Evolutionary conservation across 352 stramenopile species (phyloP).

Genomic region (Phytophthora tentaculata): DNA sequence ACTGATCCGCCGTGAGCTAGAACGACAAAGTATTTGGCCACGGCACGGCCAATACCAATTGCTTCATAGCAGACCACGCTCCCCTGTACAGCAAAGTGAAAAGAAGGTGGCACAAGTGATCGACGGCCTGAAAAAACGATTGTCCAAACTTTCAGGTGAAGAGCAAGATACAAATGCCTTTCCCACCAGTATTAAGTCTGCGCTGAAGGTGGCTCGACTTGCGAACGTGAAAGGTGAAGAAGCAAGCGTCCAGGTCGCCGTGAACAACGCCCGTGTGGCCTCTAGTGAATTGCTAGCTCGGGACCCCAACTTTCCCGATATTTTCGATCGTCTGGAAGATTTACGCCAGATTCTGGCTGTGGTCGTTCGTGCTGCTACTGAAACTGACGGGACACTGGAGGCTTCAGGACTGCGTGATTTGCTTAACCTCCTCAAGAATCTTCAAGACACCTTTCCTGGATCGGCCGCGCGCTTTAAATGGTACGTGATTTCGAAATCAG

Average conservation of each 20-base stretch:
- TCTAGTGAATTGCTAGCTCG: conserved; percentile 2
- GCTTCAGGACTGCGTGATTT: conserved; percentile 16
- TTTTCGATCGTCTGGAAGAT: conserved; percentile 12
- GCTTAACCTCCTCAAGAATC: conserved; percentile 13
- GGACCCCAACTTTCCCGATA: neutral
- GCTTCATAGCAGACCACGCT: conserved; percentile 4
- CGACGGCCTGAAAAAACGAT: conserved; percentile 13
- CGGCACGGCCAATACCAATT: conserved; percentile 2
- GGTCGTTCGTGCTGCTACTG: conserved; percentile 12
- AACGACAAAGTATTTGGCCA: conserved; percentile 13
- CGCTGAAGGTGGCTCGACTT: conserved; percentile 13
- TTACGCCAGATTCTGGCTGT: conserved; percentile 14
- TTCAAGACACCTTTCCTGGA: conserved; percentile 18
- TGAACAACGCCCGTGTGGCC: conserved; percentile 7
- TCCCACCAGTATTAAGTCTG: conserved; percentile 8
- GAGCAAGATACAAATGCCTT: conserved; percentile 2
- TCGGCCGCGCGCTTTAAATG: conserved; percentile 21
- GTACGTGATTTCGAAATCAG: conserved; percentile 8
- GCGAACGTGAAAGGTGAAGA: conserved; percentile 14
- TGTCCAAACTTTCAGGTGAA: conserved; percentile 8
- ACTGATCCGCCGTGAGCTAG: neutral
- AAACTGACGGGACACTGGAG: conserved; percentile 17
- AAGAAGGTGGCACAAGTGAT: conserved; percentile 13
- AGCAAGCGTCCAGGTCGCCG: conserved; percentile 6
- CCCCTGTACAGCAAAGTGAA: conserved; percentile 10